A percentile compares a stretch with the other conserved stretches of the same genome.
Evolutionary conservation across 148 eudicot genomes (phyloP).

Genomic region (Hydrangea macrophylla): DNA sequence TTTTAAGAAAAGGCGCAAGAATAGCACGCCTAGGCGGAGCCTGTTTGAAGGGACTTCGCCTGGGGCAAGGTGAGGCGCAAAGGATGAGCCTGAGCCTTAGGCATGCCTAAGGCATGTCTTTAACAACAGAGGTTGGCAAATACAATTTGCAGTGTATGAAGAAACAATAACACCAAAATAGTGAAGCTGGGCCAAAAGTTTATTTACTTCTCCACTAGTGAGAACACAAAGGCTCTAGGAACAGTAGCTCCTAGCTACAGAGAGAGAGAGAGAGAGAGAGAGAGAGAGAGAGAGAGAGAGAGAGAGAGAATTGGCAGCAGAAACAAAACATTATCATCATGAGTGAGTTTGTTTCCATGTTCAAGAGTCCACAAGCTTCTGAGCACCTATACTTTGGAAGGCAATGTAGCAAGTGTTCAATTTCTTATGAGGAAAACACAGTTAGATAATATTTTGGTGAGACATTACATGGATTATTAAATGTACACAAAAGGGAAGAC

Average conservation of each 20-base stretch:
- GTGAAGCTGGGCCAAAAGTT: background rate
- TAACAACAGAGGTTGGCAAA: slow-evolving; percentile 1
- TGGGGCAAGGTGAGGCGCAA: no score
- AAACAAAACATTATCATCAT: background rate
- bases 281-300: slow-evolving; percentile 2
- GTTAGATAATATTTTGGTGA: no score
- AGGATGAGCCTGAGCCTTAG: no score
- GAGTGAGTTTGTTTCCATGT: background rate
- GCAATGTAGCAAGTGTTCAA: background rate
- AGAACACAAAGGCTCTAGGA: background rate
- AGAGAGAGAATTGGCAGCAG: background rate
- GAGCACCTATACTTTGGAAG: no score
- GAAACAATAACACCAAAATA: background rate
- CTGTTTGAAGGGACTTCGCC: no score
- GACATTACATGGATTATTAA: no score
- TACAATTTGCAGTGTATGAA: background rate
- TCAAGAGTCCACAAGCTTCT: background rate
- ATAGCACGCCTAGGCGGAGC: no score
- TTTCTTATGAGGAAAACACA: background rate
- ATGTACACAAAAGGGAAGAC: no score
- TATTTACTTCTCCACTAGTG: background rate
- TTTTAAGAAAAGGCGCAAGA: no score
- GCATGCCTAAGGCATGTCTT: no score
- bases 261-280: background rate
- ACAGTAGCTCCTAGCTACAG: background rate